Percentiles rank a stretch among this genome's conserved stretches.
Evolutionary conservation across 2,329 filamentous ascomycete species (phyloP).

Genomic region (Xylaria polymorpha): DNA sequence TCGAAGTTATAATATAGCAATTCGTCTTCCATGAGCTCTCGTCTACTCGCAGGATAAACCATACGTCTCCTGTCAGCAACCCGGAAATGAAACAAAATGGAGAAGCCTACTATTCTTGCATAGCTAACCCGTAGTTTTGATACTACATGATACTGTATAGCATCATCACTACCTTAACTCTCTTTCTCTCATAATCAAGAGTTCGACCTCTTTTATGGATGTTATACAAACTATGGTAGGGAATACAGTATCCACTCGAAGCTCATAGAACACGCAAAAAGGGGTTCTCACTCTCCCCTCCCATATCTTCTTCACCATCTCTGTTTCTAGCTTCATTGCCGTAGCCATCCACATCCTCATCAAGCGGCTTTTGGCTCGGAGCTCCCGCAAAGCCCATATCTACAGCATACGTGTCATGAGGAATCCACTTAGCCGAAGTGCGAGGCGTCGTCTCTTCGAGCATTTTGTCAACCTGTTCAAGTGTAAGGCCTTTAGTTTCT

Average conservation of each 20-base stretch:
- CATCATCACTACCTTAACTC: background rate
- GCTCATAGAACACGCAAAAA: constrained; percentile 12
- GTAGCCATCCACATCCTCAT: constrained; percentile 8
- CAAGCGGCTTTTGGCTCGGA: background rate
- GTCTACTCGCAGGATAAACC: background rate
- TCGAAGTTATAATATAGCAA: background rate
- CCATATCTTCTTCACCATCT: background rate
- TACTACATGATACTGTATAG: background rate
- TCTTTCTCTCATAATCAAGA: no score
- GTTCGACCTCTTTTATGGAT: background rate
- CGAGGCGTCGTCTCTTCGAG: constrained; percentile 86
- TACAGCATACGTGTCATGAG: constrained; percentile 74
- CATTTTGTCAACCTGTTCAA: constrained; percentile 88
- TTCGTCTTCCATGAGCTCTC: background rate
- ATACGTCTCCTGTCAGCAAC: background rate
- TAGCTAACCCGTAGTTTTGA: background rate
- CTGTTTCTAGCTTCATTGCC: background rate
- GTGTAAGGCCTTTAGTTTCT: constrained; percentile 80
- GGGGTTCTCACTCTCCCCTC: background rate
- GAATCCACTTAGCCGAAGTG: constrained; percentile 80
- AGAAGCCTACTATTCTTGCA: background rate
- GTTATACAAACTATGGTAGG: background rate
- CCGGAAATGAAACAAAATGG: background rate
- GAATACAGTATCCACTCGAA: constrained; percentile 38
- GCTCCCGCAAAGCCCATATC: constrained; percentile 61